phyloP scores from a whole-genome alignment of 2,329 filamentous ascomycete genomes.

The Talaromyces amestolkiae region DNA sequence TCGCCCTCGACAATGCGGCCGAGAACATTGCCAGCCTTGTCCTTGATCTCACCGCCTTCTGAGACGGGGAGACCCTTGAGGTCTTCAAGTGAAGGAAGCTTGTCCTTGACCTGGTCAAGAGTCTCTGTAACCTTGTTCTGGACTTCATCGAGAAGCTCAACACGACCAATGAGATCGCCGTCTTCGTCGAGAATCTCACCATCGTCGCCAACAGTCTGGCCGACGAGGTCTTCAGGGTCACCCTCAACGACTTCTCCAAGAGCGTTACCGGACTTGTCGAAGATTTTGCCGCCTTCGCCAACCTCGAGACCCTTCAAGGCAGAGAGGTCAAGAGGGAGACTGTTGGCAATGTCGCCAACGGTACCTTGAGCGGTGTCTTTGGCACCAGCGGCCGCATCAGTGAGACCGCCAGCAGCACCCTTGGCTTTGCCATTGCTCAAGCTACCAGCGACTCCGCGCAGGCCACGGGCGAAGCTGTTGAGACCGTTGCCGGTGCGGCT shows the following conservation, averaged over 20 bases:
- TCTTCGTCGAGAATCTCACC: conserved; percentile 40
- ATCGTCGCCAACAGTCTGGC: conserved; percentile 35
- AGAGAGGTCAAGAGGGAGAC: conserved; percentile 28
- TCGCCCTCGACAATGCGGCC: conserved; percentile 44
- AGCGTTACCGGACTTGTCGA: conserved; percentile 38
- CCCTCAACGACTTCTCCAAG: conserved; percentile 35
- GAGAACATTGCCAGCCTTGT: conserved; percentile 40
- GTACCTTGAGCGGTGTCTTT: conserved; percentile 26
- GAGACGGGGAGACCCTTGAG: conserved; percentile 46
- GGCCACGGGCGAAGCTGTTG: conserved; percentile 23
- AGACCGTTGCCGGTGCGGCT: conserved; percentile 21
- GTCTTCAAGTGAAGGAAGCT: conserved; percentile 35
- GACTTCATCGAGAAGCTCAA: conserved; percentile 16
- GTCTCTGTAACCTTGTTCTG: conserved; percentile 37
- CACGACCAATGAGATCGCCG: conserved; percentile 35
- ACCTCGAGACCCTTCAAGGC: conserved; percentile 42
- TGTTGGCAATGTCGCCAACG: conserved; percentile 17
- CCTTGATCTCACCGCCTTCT: conserved; percentile 54
- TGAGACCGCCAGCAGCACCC: conserved; percentile 18
- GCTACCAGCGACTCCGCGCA: conserved; percentile 19
- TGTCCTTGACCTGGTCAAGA: conserved; percentile 37
- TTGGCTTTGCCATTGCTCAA: conserved; percentile 22
- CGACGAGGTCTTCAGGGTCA: conserved; percentile 35
- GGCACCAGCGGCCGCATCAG: conserved; percentile 18
- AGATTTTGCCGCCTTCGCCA: conserved; percentile 51